Evolutionary conservation across 768 basidiomycete species (phyloP), one percentile per base, ranked within the genome.

Genomic region (Lentinus brumalis): DNA sequence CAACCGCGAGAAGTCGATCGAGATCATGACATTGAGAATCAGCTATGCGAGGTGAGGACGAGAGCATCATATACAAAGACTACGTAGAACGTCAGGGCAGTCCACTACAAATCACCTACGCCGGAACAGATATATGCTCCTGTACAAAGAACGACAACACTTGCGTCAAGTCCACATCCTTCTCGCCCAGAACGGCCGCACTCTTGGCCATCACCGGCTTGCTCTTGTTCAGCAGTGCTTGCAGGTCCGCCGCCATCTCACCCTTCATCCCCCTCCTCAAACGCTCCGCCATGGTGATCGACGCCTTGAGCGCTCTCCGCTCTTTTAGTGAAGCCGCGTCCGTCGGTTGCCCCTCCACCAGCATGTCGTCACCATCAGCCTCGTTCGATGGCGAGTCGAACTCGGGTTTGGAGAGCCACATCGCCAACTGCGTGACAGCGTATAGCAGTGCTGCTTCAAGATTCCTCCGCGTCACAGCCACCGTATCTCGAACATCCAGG

Each of bases 401-500:
- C 56, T 91, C 89, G 6, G 88, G 87, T 67, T 87, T 90, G 42
- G 84, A 83, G 10, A 91, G 77, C 86, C 89, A 91, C 82, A 89
- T 83, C 7, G 84, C 87, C 38, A 94, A 83, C 68, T 94, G 92
- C 7, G 89, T 91, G 42, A 85, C 82, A 1, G 86, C 81, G 66
- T 92, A 94, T 12, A 89, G 75, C 2, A 90, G 74, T 26, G 89
- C 78, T 5, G 79, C 82, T 68, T 94, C 92, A 3, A 92, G 78
- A 50, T 84, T 86, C 38, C 83, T 80, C 18, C 86, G 81, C 0
- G 84, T 80, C 1, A 84, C 86, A 14, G 73, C 66, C 5, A 86
- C 81, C 3, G 85, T 88, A 50, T 84, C 79, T 32, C 79, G 79
- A 14, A 90, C 88, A 42, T 77, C 76, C 38, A 81, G 69, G 0